A percentile compares a stretch with the other conserved stretches of the same genome.
phyloP scores from a whole-genome alignment of 495 filamentous ascomycete genomes.

The Neurospora tetraspora region DNA sequence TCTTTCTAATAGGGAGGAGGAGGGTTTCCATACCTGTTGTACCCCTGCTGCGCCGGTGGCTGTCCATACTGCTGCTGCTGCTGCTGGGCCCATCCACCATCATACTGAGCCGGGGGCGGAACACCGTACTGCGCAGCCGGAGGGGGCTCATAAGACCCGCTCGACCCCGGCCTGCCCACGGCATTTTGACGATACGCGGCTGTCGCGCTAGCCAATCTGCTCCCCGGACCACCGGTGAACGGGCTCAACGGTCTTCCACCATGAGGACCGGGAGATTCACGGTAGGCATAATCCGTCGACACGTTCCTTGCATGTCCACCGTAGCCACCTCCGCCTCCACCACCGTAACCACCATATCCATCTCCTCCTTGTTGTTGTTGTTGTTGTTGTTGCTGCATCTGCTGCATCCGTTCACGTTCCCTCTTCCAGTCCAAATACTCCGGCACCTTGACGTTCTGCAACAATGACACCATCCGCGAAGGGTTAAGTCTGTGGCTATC shows the following conservation, averaged over 20 bases:
- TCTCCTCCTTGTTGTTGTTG: background rate
- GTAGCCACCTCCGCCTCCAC: too few species aligned
- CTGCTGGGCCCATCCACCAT: background rate
- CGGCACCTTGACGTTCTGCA: conserved; percentile 58
- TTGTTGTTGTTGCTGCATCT: background rate
- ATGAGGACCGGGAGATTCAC: conserved; percentile 30
- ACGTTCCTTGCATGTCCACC: background rate
- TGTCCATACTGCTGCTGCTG: background rate
- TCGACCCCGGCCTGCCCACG: conserved; percentile 24
- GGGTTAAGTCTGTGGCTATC: conserved; percentile 54
- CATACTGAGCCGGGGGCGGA: conserved; percentile 9
- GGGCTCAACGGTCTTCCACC: conserved; percentile 25
- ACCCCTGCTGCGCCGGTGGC: background rate
- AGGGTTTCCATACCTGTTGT: background rate
- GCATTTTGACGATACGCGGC: conserved; percentile 15
- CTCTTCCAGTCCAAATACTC: conserved; percentile 39
- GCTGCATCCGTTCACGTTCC: background rate
- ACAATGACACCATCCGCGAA: conserved; percentile 59
- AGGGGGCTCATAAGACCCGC: conserved; percentile 36
- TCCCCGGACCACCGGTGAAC: conserved; percentile 12
- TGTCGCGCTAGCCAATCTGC: conserved; percentile 5
- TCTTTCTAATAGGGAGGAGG: background rate
- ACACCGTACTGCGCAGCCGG: conserved; percentile 20
- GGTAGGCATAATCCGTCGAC: background rate
- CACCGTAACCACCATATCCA: background rate